Conservation (phyloP, 495 filamentous ascomycete genomes). For the Aspergillus mulundensis region DNA sequence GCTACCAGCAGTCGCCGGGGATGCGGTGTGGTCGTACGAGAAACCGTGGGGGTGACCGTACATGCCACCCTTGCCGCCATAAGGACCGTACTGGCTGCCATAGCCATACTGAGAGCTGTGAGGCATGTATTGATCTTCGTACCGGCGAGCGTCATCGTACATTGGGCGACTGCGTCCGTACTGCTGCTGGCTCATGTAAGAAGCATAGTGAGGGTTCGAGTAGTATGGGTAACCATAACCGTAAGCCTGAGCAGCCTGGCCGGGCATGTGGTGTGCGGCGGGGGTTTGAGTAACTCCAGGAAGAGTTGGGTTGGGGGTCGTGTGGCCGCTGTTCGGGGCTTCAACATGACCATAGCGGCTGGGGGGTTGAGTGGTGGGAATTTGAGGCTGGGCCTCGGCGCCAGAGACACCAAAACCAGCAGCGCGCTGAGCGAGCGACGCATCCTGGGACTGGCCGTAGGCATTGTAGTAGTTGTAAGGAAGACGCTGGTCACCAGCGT, state of each 20-base stretch:
- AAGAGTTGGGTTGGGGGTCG: slow-evolving; percentile 78
- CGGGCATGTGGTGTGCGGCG: slow-evolving; percentile 59
- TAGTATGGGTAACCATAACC: slow-evolving; percentile 77
- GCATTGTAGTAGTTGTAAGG: slow-evolving; percentile 76
- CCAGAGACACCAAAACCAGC: slow-evolving; percentile 64
- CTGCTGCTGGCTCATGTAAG: slow-evolving; percentile 67
- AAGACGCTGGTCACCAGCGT: slow-evolving; percentile 75
- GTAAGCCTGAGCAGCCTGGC: slow-evolving; percentile 53
- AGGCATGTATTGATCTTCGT: slow-evolving; percentile 52
- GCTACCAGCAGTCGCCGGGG: slow-evolving; percentile 63
- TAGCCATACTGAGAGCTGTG: slow-evolving; percentile 61
- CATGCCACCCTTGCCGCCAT: slow-evolving; percentile 68
- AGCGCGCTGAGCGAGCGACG: slow-evolving; percentile 60
- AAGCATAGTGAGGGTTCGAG: slow-evolving; percentile 70
- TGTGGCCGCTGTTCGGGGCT: slow-evolving; percentile 78
- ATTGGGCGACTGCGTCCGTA: slow-evolving; percentile 51
- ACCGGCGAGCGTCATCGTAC: slow-evolving; percentile 54
- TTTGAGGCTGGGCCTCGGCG: slow-evolving; percentile 69
- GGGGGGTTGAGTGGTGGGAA: slow-evolving; percentile 62
- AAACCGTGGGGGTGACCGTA: slow-evolving; percentile 80
- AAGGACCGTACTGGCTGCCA: slow-evolving; percentile 68
- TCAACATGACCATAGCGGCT: slow-evolving; percentile 72
- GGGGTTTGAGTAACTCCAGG: slow-evolving; percentile 62
- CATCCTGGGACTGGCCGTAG: slow-evolving; percentile 80
- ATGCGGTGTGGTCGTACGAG: slow-evolving; percentile 75